These are phyloP conservation scores for Raffaelea albimanens DNA, from an alignment of 2,329 filamentous ascomycete species.

Conservation along the genomic window DNA sequence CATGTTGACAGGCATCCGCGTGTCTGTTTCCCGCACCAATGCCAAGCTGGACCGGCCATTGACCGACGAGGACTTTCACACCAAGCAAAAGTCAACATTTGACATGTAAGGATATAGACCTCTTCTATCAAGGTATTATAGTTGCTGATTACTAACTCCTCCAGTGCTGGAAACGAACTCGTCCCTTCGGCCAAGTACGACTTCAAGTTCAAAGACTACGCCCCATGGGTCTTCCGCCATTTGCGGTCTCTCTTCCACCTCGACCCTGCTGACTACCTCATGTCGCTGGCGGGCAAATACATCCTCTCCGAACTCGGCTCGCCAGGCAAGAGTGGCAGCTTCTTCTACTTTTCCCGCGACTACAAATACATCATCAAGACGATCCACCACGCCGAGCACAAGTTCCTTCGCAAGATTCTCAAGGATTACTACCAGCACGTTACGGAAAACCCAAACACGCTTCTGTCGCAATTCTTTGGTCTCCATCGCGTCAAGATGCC, in stretches of 20 bases:
- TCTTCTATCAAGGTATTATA: background rate
- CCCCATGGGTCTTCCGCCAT: constrained; percentile 97
- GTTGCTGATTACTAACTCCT: constrained; percentile 22
- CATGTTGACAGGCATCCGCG: constrained; percentile 97
- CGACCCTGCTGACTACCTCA: constrained; percentile 94
- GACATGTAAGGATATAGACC: constrained; percentile 64
- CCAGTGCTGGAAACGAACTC: constrained; percentile 86
- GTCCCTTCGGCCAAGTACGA: constrained; percentile 98
- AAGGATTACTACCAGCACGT: constrained; percentile 94
- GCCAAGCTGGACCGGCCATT: constrained; percentile 89
- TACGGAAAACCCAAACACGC: constrained; percentile 85
- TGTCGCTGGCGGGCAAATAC: constrained; percentile 97
- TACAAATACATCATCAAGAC: constrained; percentile 99
- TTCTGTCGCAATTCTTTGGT: constrained; percentile 96
- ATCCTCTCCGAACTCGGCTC: constrained; percentile 95
- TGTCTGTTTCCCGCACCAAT: constrained; percentile 91
- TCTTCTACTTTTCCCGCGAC: constrained; percentile 98
- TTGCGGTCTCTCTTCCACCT: constrained; percentile 79
- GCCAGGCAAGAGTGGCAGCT: constrained; percentile 95
- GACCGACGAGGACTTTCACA: constrained; percentile 84
- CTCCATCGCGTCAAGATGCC: constrained; percentile 97
- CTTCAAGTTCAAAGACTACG: constrained; percentile 99
- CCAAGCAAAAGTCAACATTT: constrained; percentile 96
- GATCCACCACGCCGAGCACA: constrained; percentile 91
- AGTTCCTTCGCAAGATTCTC: constrained; percentile 72